A percentile compares a stretch with the other conserved stretches of the same genome.
Evolutionary conservation across 2,329 filamentous ascomycete species (phyloP).

Genomic region (Colletotrichum abscissum): DNA sequence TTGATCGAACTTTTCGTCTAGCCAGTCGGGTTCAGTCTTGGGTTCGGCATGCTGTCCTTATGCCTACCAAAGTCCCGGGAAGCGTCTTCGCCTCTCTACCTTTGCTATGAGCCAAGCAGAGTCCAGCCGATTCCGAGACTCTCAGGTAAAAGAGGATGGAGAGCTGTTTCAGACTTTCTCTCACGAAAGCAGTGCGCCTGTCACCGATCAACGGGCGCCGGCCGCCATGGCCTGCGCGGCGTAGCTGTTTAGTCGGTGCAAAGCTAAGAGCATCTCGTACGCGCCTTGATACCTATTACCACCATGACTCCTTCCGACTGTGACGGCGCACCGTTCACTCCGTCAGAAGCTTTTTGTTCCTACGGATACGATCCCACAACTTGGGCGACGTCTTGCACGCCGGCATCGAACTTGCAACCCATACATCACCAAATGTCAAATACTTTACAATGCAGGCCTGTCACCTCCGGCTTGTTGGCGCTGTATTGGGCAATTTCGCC

Average conservation of each 20-base stretch:
- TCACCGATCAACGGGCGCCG: neutral
- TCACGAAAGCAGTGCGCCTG: neutral
- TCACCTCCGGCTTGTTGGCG: neutral
- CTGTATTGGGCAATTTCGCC: neutral
- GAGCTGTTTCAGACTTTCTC: slow-evolving; percentile 16
- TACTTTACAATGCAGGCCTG: neutral
- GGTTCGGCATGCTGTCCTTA: neutral
- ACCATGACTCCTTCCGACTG: neutral
- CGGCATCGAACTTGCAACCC: neutral
- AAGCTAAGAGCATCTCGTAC: neutral
- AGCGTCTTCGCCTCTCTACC: neutral
- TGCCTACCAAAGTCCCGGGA: neutral
- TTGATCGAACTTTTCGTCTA: slow-evolving; percentile 1
- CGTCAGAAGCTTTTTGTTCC: neutral
- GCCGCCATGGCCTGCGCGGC: slow-evolving; percentile 8
- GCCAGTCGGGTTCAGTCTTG: neutral
- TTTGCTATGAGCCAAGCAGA: neutral
- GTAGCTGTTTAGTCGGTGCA: neutral
- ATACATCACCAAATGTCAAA: neutral
- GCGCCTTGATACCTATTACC: neutral
- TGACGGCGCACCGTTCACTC: neutral
- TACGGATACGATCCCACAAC: neutral
- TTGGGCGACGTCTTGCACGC: neutral
- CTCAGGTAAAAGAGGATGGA: neutral
- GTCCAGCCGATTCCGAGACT: neutral